Evolutionary conservation across 2,329 filamentous ascomycete species (phyloP).

Genomic region (Aspergillus sp.): DNA sequence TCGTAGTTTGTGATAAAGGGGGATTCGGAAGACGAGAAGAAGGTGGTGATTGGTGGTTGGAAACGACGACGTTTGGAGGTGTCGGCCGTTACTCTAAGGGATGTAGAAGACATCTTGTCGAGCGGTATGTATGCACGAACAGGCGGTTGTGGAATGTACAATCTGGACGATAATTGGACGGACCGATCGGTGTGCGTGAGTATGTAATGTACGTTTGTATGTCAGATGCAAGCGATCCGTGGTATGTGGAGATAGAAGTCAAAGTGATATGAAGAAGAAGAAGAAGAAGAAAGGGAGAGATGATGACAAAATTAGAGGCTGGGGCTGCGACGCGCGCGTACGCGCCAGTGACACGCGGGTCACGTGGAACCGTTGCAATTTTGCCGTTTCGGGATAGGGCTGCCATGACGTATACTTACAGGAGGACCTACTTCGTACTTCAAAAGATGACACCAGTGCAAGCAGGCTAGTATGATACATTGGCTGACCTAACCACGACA

Average conservation of each 20-base stretch:
- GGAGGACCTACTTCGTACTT: neutral
- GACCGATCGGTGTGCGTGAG: neutral
- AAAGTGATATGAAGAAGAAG: slow-evolving; percentile 1
- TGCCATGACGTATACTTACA: neutral
- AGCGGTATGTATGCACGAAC: too few species aligned
- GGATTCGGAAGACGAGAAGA: slow-evolving; percentile 22
- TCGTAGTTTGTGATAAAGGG: slow-evolving; percentile 11
- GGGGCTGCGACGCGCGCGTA: slow-evolving; percentile 13
- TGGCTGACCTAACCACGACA: too few species aligned
- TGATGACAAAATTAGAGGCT: slow-evolving; percentile 6
- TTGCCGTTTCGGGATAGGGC: neutral
- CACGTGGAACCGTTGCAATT: neutral
- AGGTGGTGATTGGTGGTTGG: slow-evolving; percentile 36
- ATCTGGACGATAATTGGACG: slow-evolving; percentile 1
- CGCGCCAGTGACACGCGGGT: slow-evolving; percentile 14
- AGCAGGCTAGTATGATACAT: neutral
- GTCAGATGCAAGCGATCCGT: too few species aligned
- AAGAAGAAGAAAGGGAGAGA: neutral
- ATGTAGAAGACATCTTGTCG: slow-evolving; percentile 1
- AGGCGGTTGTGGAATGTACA: slow-evolving; percentile 1
- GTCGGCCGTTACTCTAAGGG: slow-evolving; percentile 5
- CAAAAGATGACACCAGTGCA: too few species aligned
- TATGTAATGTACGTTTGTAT: too few species aligned
- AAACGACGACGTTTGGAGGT: slow-evolving; percentile 38
- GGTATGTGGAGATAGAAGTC: too few species aligned